Percentiles rank a stretch among this genome's conserved stretches.
Evolutionary conservation across 345 rosid species (phyloP).

Genomic region (Firmiana major): DNA sequence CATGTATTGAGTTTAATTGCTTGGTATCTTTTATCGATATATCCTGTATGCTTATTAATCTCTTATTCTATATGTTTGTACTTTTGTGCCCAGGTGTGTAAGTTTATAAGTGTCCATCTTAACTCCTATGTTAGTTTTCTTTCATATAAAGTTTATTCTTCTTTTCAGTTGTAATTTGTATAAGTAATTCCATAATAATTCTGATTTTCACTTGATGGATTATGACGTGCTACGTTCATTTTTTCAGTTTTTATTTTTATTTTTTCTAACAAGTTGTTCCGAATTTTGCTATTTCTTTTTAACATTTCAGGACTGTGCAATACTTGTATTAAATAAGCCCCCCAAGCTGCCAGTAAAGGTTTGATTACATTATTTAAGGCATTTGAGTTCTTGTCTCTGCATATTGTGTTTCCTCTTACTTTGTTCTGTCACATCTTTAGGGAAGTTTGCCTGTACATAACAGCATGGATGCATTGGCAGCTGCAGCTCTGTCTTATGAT

Average conservation of each 20-base stretch:
- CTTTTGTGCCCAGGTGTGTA: neutral
- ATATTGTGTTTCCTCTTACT: neutral
- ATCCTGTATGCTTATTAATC: neutral
- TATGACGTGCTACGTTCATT: neutral
- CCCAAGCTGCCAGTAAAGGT: slow-evolving; percentile 92
- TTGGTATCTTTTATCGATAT: neutral
- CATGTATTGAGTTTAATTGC: slow-evolving; percentile 19
- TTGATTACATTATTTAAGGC: slow-evolving; percentile 9
- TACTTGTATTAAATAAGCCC: slow-evolving; percentile 84
- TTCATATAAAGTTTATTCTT: neutral
- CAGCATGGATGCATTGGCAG: slow-evolving; percentile 95
- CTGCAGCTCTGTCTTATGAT: slow-evolving; percentile 85
- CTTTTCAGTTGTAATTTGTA: neutral
- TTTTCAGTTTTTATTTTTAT: slow-evolving; percentile 4
- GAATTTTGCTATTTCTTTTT: slow-evolving; percentile 8
- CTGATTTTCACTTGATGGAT: slow-evolving; percentile 1
- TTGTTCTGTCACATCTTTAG: slow-evolving; percentile 28
- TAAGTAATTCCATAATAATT: neutral
- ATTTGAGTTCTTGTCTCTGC: neutral
- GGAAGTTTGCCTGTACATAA: slow-evolving; percentile 84
- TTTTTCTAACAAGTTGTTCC: neutral
- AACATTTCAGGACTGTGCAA: slow-evolving; percentile 62
- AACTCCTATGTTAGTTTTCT: neutral
- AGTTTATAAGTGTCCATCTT: neutral
- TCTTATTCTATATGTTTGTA: neutral